These are phyloP conservation scores for Paramecium primaurelia DNA, from an alignment of 73 alveolate species.

Conservation along the genomic window DNA sequence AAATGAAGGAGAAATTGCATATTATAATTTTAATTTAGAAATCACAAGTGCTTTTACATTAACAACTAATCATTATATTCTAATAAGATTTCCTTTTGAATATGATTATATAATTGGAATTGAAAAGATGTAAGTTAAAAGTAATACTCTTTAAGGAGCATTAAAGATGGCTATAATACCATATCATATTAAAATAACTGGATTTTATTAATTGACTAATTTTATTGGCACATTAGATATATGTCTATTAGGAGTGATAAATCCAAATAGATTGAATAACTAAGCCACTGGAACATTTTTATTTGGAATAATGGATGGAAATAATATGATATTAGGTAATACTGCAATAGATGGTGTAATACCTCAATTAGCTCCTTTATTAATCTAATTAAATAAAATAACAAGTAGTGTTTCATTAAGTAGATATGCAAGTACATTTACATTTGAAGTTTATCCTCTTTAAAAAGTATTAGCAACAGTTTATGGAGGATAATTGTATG, in stretches of 20 bases:
- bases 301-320: conserved; percentile 54
- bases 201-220: conserved; percentile 22
- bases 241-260: conserved; percentile 41
- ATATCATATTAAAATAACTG: conserved; percentile 6
- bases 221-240: background rate
- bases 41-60: background rate
- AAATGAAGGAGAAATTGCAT: conserved; percentile 63
- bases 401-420: background rate
- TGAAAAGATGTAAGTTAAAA: conserved; percentile 23
- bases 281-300: conserved; percentile 36
- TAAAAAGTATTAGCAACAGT: conserved; percentile 28
- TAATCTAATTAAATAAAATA: background rate
- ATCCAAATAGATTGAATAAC: conserved; percentile 52
- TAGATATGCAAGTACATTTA: conserved; percentile 43
- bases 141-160: conserved; percentile 37
- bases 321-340: conserved; percentile 9
- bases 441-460: conserved; percentile 27
- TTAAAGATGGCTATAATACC: background rate
- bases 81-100: conserved; percentile 44
- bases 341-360: conserved; percentile 13
- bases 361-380: conserved; percentile 50
- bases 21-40: conserved; percentile 8
- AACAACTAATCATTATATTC: background rate
- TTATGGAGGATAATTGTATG: conserved; percentile 54
- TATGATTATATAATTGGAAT: conserved; percentile 51